A percentile compares a stretch with the other conserved stretches of the same genome.
Conservation (phyloP, 192 early-diverging fungal genomes). For the Entomortierella beljakovae region DNA sequence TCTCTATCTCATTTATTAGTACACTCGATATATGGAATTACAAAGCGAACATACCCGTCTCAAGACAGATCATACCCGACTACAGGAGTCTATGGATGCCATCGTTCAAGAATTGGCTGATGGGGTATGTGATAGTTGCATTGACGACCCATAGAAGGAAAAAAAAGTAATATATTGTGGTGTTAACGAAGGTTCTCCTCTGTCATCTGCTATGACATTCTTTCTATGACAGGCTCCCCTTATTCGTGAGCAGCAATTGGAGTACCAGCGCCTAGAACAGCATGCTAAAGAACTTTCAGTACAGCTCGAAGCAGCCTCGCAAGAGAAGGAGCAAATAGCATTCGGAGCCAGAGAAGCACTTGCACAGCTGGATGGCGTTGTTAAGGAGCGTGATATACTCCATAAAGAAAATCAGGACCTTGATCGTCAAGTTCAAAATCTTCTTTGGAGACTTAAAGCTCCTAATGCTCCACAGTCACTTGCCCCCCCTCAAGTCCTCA, state of each 20-base stretch:
- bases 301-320: conserved; percentile 55
- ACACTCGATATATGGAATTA: conserved; percentile 66
- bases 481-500: conserved; percentile 48
- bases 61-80: conserved; percentile 57
- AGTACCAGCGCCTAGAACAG: conserved; percentile 59
- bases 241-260: conserved; percentile 68
- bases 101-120: conserved; percentile 64
- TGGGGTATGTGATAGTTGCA: conserved; percentile 15
- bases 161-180: too few species aligned
- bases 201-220: neutral
- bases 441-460: conserved; percentile 66
- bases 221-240: conserved; percentile 58
- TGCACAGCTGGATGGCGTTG: conserved; percentile 51
- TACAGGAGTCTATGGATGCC: conserved; percentile 66
- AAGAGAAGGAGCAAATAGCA: conserved; percentile 52
- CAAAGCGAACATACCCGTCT: conserved; percentile 61
- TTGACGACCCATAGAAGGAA: neutral
- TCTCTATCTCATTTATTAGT: conserved; percentile 18
- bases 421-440: conserved; percentile 63
- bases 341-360: conserved; percentile 38
- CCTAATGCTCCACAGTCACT: conserved; percentile 58
- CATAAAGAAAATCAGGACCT: conserved; percentile 68
- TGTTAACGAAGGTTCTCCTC: too few species aligned
- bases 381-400: conserved; percentile 60
- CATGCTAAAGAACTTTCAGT: conserved; percentile 65